phyloP scores from a whole-genome alignment of 305 asterid species.

The Ruellia speciosa region DNA sequence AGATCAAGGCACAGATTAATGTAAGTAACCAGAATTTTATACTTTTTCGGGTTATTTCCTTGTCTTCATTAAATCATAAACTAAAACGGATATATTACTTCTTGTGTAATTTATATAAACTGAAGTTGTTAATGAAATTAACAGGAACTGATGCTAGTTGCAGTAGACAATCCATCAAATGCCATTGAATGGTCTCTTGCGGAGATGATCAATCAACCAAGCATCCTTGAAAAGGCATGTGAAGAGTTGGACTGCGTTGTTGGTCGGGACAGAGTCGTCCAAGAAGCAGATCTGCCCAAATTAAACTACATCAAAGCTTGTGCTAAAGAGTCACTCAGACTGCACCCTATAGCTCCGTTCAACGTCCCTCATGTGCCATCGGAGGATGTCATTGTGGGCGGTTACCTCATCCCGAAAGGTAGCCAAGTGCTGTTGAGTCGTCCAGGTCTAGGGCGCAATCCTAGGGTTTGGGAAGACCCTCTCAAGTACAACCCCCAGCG shows the following conservation, averaged over 20 bases:
- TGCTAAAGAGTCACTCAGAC: constrained; percentile 11
- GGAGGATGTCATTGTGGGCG: background rate
- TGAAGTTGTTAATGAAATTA: background rate
- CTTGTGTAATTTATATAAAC: background rate
- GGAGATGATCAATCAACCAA: constrained; percentile 5
- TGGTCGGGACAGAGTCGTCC: constrained; percentile 3
- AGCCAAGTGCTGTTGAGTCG: constrained; percentile 15
- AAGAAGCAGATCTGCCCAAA: constrained; percentile 8
- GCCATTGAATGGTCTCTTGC: constrained; percentile 10
- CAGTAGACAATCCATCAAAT: constrained; percentile 14
- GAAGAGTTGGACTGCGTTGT: constrained; percentile 5
- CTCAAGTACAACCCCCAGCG: constrained; percentile 17
- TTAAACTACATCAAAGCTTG: constrained; percentile 13
- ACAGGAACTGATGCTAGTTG: constrained; percentile 15
- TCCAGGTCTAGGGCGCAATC: constrained; percentile 18
- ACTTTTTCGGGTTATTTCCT: background rate
- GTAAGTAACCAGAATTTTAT: background rate
- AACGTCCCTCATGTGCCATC: constrained; percentile 9
- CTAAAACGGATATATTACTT: too few species aligned
- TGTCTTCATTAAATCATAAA: too few species aligned
- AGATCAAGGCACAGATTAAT: constrained; percentile 11
- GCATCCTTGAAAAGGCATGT: background rate
- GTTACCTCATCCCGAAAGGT: constrained; percentile 18
- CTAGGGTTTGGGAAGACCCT: constrained; percentile 21
- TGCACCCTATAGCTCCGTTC: constrained; percentile 12